Evolutionary conservation across 1,139 yeast species (phyloP), one percentile per base, ranked within the genome.

Genomic region (Sugiyamaella pinicola): DNA sequence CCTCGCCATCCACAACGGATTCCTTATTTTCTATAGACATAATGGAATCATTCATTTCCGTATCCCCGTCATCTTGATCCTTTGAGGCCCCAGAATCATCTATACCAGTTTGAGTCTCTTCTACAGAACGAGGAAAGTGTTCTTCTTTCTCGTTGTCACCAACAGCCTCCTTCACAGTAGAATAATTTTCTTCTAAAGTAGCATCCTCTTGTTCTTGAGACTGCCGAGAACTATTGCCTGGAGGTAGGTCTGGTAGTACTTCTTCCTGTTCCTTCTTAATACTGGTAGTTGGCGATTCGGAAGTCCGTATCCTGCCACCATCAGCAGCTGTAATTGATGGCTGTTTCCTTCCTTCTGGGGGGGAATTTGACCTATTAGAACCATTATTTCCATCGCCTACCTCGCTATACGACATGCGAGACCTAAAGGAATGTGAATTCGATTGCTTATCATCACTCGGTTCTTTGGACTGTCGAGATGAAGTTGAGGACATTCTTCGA

Each of bases 371-470:
- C n/a, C 21, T 33, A 7, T 12, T 18, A 26, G 40, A 10, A 8
- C 47, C 39, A 34, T 42, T 43, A 5, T 21, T 3, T 31, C 29
- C 47, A 6, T 43, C 47, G 10, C 46, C 46, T n/a, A 37, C 37
- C 24, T 37, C 43, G 24, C 43, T 38, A 19, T 46, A 46, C 1
- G 49, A 39, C 37, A 46, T 26, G 15, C 49, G 43, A 2, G 43
- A 28, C n/a, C 43, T 17, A 26, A 46, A 29, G 4, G 49, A 22
- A 38, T 46, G 49, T 26, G 49, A 26, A 26, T n/a, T 29, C 2
- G 43, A 7, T 18, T 13, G 38, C 22, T 46, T 46, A 18, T 52
- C 55, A 15, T 43, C 55, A 37, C 55, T 49, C n/a, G 45, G 34
- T 22, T 52, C 55, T 29, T 52, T 38, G 3, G 52, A 44, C 35